Evolutionary conservation across 768 basidiomycete genomes (phyloP), one percentile per base, ranked within the genome.

Genomic region (Pleurotus giganteus): DNA sequence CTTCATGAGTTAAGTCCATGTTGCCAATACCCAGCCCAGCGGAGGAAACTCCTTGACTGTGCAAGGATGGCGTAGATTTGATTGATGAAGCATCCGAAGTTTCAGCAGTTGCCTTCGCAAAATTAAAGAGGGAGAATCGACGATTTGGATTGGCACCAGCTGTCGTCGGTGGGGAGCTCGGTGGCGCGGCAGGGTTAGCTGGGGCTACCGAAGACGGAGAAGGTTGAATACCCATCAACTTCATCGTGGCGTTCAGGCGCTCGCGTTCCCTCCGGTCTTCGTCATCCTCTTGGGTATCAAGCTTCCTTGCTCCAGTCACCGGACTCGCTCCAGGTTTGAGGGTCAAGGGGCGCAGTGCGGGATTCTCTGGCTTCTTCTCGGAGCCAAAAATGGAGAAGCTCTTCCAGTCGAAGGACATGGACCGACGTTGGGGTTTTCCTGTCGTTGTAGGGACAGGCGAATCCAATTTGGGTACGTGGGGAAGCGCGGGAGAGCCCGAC

Each of bases 251-350:
- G 59, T 88, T 80, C 53, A 98, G 76, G 13, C 94, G 82, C 66
- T 94, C 94, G 53, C 95, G 78, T 70, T 96, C 94, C 58, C 79
- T 81, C 34, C 83, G 78, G 65, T 97, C 94, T 58, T 98, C 93
- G 56, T 98, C 96, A 63, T 98, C 95, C 69, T 98, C 95, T 36
- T 80, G 75, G 1, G 86, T 92, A 56, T 95, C 92, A 32, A 95
- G 71, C 68, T 94, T 93, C 49, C 91, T 81, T 24, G 82, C 90
- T 56, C 79, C 71, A 2, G 81, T 81, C 28, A 85, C 74, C 4
- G 84, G 64, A 49, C 67, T 67, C 39, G 80, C 64, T 27, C 86
- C 87, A 24, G 89, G 81, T 64, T 84, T 87, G 41, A 93, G 74
- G 3, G 89, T 91, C 32, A 93, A 70, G 7, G 86, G 88, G 15